Conservation (phyloP, 768 basidiomycete species). For the Russula vinacea region DNA sequence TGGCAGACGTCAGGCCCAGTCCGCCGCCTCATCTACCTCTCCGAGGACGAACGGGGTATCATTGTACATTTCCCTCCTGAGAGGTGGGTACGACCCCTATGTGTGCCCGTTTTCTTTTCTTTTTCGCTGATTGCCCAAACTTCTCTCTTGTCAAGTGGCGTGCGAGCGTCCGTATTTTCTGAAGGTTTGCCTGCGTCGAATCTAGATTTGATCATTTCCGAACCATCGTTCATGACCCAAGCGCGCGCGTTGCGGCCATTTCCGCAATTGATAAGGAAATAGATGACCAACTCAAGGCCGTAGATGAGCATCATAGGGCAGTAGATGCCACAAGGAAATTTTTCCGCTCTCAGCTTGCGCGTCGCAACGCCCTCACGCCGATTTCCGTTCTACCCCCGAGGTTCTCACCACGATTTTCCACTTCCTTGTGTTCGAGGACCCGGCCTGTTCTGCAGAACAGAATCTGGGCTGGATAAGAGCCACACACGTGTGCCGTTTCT, state of each 20-base stretch:
- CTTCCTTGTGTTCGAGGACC: neutral
- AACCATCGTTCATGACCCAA: neutral
- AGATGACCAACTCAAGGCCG: neutral
- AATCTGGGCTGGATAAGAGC: neutral
- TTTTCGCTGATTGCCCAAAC: neutral
- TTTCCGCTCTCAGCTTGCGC: too few species aligned
- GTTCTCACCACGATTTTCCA: conserved; percentile 1
- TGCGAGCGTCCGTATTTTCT: neutral
- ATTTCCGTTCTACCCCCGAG: neutral
- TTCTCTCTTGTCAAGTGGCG: neutral
- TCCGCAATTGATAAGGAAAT: conserved; percentile 9
- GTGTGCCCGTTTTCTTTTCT: neutral
- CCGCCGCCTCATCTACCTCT: neutral
- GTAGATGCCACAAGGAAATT: neutral
- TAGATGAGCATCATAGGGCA: too few species aligned
- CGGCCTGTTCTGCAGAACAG: neutral
- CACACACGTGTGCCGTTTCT: conserved; percentile 25
- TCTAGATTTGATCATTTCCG: neutral
- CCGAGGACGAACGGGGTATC: neutral
- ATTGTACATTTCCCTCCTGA: neutral
- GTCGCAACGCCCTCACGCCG: too few species aligned
- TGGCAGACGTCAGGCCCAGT: neutral
- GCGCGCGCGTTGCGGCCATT: neutral
- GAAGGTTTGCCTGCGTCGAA: neutral
- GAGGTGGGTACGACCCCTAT: neutral